Percentiles rank a stretch among this genome's conserved stretches.
These are phyloP conservation scores for Camellia japonica DNA, from an alignment of 148 eudicot genomes.

Conservation along the genomic window DNA sequence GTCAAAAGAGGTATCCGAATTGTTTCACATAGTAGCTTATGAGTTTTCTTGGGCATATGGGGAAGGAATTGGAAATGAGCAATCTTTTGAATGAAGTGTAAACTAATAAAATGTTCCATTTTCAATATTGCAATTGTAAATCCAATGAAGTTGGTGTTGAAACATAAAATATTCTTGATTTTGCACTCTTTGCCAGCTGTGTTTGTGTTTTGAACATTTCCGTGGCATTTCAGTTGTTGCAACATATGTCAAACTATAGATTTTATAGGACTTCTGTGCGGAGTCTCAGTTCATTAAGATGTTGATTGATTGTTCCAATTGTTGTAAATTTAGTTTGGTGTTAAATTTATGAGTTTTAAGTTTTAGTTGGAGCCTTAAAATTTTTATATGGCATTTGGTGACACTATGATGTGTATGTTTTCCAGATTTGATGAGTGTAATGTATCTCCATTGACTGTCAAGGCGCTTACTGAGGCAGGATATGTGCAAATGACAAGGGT, in stretches of 20 bases:
- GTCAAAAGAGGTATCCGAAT: constrained; percentile 58
- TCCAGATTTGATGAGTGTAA: constrained; percentile 85
- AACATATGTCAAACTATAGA: background rate
- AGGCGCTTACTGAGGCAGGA: constrained; percentile 78
- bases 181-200: background rate
- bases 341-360: background rate
- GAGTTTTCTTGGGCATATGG: background rate
- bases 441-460: constrained; percentile 71
- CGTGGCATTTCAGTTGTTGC: background rate
- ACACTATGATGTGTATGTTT: constrained; percentile 12
- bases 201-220: background rate
- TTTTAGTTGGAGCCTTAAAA: background rate
- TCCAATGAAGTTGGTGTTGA: background rate
- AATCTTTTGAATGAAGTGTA: background rate
- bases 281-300: background rate
- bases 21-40: background rate
- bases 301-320: background rate
- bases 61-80: background rate
- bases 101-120: background rate
- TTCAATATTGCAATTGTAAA: background rate
- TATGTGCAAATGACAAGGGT: constrained; percentile 84
- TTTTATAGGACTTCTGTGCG: background rate
- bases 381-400: constrained; percentile 7
- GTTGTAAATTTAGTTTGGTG: background rate
- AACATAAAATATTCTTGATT: background rate